Evolutionary conservation across 257 asterid genomes (phyloP).

Genomic region (Nicotiana otophora): DNA sequence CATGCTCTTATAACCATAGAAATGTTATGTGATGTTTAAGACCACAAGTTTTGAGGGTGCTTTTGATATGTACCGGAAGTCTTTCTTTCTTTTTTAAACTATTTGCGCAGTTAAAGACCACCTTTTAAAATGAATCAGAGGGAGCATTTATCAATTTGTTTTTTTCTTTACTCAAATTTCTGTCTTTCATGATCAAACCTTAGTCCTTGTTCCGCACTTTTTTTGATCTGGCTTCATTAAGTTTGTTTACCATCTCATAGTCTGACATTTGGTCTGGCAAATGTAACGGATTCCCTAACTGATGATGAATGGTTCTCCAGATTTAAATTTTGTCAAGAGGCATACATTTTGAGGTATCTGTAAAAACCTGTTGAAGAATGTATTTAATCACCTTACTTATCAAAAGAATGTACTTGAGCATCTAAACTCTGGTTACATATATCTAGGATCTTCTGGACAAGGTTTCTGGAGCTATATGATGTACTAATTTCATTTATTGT

Average conservation of each 20-base stretch:
- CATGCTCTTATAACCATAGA: background rate
- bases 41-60: background rate
- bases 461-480: background rate
- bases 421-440: background rate
- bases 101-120: background rate
- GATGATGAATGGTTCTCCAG: background rate
- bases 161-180: background rate
- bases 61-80: background rate
- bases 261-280: background rate
- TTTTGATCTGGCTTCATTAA: background rate
- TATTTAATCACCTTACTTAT: background rate
- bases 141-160: background rate
- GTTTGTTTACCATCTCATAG: background rate
- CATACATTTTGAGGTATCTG: background rate
- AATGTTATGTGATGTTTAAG: background rate
- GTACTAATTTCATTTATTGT: conserved; percentile 2
- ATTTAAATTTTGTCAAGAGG: background rate
- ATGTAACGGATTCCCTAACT: background rate
- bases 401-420: background rate
- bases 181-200: background rate
- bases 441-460: background rate
- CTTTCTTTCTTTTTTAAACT: background rate
- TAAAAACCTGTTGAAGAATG: background rate
- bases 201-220: background rate
- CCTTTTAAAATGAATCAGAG: background rate